Evolutionary conservation across 805 yeast genomes (phyloP).

Genomic region (Hanseniaspora singularis): DNA sequence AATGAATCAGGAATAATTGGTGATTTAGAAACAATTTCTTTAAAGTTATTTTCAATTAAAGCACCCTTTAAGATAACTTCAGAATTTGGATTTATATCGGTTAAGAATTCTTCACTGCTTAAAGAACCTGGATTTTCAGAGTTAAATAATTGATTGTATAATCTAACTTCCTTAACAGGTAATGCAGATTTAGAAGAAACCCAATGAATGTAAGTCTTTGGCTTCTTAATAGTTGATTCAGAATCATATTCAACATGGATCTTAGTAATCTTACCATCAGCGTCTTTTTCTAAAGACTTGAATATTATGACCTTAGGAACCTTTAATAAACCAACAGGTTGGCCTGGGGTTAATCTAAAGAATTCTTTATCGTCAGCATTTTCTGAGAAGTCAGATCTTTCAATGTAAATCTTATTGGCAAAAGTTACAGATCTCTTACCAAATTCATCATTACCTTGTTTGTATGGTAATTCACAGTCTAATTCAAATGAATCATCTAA

Average conservation of each 20-base stretch:
- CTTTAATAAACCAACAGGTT: slow-evolving; percentile 86
- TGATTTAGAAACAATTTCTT: slow-evolving; percentile 51
- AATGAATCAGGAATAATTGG: slow-evolving; percentile 62
- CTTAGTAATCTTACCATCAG: slow-evolving; percentile 49
- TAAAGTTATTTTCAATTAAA: slow-evolving; percentile 66
- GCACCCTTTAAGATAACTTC: slow-evolving; percentile 57
- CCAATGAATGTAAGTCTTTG: slow-evolving; percentile 97
- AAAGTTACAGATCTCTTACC: slow-evolving; percentile 69
- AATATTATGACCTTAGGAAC: slow-evolving; percentile 77
- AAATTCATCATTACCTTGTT: slow-evolving; percentile 70
- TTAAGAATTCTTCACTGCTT: slow-evolving; percentile 77
- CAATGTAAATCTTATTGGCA: slow-evolving; percentile 69
- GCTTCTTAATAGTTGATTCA: slow-evolving; percentile 51
- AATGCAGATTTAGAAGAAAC: slow-evolving; percentile 63
- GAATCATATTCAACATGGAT: slow-evolving; percentile 73
- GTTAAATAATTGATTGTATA: slow-evolving; percentile 76
- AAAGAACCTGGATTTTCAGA: slow-evolving; percentile 75
- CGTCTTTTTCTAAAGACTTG: slow-evolving; percentile 42
- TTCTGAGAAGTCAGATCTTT: slow-evolving; percentile 75
- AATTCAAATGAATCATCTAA: slow-evolving; percentile 64
- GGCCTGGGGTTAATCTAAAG: slow-evolving; percentile 87
- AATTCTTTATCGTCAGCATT: slow-evolving; percentile 51
- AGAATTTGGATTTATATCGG: slow-evolving; percentile 69
- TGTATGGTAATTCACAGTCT: slow-evolving; percentile 67
- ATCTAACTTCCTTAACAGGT: slow-evolving; percentile 60